Percentiles rank a stretch among this genome's conserved stretches.
Evolutionary conservation across 2,329 filamentous ascomycete species (phyloP).

Genomic region (Cytospora chrysosperma): DNA sequence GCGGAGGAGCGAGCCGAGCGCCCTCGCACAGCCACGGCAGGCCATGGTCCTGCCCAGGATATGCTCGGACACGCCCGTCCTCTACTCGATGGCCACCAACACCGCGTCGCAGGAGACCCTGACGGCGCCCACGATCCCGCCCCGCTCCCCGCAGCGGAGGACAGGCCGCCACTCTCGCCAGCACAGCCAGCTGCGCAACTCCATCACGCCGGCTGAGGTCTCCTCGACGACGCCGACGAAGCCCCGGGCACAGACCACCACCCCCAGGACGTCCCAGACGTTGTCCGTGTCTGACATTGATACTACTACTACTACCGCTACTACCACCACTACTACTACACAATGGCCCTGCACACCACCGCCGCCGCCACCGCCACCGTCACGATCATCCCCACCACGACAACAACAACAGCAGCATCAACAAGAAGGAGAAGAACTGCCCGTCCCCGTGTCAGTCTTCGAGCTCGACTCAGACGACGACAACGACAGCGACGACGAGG

Average conservation of each 20-base stretch:
- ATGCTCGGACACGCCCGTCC: slow-evolving; percentile 1
- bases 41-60: neutral
- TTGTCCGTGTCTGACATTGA: neutral
- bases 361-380: neutral
- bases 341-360: neutral
- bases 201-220: slow-evolving; percentile 6
- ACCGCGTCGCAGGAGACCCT: neutral
- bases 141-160: neutral
- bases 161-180: neutral
- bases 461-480: slow-evolving; percentile 48
- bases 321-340: neutral
- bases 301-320: neutral
- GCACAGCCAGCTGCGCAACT: neutral
- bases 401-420: slow-evolving; percentile 26
- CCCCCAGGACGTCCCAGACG: neutral
- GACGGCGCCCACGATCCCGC: neutral
- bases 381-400: slow-evolving; percentile 16
- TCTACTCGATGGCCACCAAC: neutral
- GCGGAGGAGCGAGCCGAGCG: neutral
- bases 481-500: slow-evolving; percentile 27
- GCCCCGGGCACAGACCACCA: neutral
- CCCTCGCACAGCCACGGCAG: neutral
- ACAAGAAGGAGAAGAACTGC: neutral
- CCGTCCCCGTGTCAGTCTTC: slow-evolving; percentile 44
- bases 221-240: neutral